Conservation (phyloP, 192 early-diverging fungal genomes). For the Backusella australiensis region DNA sequence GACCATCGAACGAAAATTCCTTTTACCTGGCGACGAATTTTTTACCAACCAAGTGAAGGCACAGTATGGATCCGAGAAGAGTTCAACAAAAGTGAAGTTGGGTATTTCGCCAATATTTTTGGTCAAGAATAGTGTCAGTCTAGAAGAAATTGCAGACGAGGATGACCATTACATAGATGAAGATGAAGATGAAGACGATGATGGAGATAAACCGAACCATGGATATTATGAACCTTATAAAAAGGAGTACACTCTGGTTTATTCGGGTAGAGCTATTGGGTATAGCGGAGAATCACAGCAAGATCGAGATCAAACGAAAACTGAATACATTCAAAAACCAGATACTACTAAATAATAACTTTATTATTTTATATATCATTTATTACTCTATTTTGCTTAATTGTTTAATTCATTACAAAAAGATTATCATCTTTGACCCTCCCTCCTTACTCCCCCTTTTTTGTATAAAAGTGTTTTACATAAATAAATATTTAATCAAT, state of each 20-base stretch:
- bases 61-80: neutral
- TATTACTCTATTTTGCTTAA: neutral
- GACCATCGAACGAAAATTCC: neutral
- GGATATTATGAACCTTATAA: neutral
- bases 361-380: neutral
- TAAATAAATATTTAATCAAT: no score
- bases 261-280: conserved; percentile 4
- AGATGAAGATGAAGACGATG: neutral
- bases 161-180: neutral
- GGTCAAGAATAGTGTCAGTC: neutral
- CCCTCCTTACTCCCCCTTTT: no score
- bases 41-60: conserved; percentile 1
- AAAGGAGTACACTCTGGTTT: neutral
- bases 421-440: no score
- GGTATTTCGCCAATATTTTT: conserved; percentile 5
- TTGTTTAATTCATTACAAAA: neutral
- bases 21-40: neutral
- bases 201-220: neutral
- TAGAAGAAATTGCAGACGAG: neutral
- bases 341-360: neutral
- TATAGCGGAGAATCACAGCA: neutral
- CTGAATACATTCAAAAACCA: neutral
- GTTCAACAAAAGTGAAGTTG: neutral
- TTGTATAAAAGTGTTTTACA: no score
- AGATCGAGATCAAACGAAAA: neutral